Percentiles rank a stretch among this genome's conserved stretches.
These are phyloP conservation scores for Aspergillus sp. DNA, from an alignment of 2,329 filamentous ascomycete genomes.

Conservation along the genomic window DNA sequence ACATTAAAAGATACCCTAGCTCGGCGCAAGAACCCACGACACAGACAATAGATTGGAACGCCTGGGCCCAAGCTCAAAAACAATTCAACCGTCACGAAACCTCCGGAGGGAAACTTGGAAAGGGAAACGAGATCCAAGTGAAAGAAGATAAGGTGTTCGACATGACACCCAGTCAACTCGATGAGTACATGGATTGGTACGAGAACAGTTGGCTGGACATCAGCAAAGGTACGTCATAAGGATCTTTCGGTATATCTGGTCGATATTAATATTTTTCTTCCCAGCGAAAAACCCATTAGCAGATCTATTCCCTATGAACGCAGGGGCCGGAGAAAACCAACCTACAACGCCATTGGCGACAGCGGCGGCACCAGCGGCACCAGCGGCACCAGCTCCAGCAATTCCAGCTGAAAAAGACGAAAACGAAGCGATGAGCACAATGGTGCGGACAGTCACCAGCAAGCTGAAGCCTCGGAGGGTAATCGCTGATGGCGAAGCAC, in stretches of 20 bases:
- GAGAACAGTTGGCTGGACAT: conserved; percentile 59
- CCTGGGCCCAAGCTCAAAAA: conserved; percentile 61
- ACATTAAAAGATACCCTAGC: conserved; percentile 50
- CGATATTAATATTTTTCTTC: conserved; percentile 1
- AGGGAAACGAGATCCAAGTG: conserved; percentile 54
- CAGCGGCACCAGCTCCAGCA: not conserved
- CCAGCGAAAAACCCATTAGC: conserved; percentile 34
- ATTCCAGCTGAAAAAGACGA: conserved; percentile 16
- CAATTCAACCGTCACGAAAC: conserved; percentile 35
- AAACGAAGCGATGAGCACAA: conserved; percentile 32
- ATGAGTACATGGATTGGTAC: conserved; percentile 79
- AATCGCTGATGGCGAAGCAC: conserved; percentile 36
- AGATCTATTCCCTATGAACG: conserved; percentile 43
- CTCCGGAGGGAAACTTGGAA: conserved; percentile 36
- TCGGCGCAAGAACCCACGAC: conserved; percentile 57
- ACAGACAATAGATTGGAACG: conserved; percentile 68
- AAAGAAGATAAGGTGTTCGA: conserved; percentile 62
- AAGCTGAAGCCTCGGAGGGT: conserved; percentile 40
- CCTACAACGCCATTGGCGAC: not conserved
- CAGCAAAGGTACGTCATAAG: conserved; percentile 23
- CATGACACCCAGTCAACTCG: conserved; percentile 63
- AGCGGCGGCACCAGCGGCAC: not conserved
- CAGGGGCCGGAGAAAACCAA: conserved; percentile 18
- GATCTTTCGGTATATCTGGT: too few relatives aligned
- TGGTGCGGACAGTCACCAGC: conserved; percentile 45